Conservation (phyloP, 371 early-diverging fungal species). For the Capillidium heterosporum region DNA sequence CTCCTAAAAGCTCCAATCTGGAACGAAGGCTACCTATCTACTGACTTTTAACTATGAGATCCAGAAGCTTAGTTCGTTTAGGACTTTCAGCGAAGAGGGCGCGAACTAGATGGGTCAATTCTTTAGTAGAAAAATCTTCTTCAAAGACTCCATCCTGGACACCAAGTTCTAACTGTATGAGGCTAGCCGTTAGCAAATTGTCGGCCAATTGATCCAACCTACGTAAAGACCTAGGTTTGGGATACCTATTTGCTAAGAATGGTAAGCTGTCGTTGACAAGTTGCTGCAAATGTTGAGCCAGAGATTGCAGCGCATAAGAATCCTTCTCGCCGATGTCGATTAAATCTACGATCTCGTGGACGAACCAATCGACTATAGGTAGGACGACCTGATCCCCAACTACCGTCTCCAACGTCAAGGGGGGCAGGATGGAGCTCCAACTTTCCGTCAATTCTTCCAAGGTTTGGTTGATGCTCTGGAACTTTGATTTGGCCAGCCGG, state of each 20-base stretch:
- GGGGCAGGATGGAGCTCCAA: neutral
- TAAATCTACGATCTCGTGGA: neutral
- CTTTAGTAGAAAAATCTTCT: neutral
- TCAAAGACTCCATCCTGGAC: neutral
- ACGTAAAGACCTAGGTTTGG: too few relatives aligned
- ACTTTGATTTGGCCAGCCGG: neutral
- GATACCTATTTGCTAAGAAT: too few relatives aligned
- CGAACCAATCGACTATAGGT: neutral
- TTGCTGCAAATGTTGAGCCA: neutral
- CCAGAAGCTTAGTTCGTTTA: neutral
- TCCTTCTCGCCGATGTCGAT: slow-evolving; percentile 1
- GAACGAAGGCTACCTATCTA: too few relatives aligned
- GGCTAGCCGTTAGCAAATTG: neutral
- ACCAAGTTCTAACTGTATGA: neutral
- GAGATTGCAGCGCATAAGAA: neutral
- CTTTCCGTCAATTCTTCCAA: neutral
- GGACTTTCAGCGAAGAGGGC: neutral
- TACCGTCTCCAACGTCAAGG: neutral
- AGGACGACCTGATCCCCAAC: neutral
- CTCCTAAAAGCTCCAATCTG: too few relatives aligned
- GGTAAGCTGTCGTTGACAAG: neutral
- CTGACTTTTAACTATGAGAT: too few relatives aligned
- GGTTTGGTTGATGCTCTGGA: neutral
- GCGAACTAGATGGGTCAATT: neutral
- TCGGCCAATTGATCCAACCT: neutral